A percentile compares a stretch with the other conserved stretches of the same genome.
Conservation (phyloP, 805 yeast genomes). For the Nakazawaea ishiwadae region DNA sequence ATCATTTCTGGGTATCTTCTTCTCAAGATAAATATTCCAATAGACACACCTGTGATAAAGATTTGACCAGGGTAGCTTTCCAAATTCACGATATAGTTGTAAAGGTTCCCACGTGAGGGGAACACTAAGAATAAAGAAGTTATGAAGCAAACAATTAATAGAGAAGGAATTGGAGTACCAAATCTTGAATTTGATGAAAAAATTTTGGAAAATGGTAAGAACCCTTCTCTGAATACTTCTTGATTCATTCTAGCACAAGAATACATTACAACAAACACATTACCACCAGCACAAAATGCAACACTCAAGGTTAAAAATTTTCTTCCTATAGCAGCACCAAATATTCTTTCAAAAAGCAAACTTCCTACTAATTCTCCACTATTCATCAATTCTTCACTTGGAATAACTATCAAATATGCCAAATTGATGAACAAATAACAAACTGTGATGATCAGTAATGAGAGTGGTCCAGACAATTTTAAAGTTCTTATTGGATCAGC, state of each 20-base stretch:
- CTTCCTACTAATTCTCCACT: constrained; percentile 51
- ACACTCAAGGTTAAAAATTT: constrained; percentile 42
- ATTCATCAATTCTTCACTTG: constrained; percentile 37
- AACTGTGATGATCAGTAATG: constrained; percentile 35
- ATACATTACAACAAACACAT: constrained; percentile 49
- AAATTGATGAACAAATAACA: constrained; percentile 45
- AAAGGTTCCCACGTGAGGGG: constrained; percentile 45
- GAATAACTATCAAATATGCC: constrained; percentile 47
- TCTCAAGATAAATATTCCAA: constrained; percentile 55
- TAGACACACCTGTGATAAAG: constrained; percentile 46
- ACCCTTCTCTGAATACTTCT: constrained; percentile 54
- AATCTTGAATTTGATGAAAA: constrained; percentile 53
- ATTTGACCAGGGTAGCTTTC: constrained; percentile 49
- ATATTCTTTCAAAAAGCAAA: constrained; percentile 43
- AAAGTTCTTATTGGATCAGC: constrained; percentile 47
- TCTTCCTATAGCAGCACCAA: constrained; percentile 44
- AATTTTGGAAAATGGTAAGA: constrained; percentile 42
- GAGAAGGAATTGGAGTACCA: constrained; percentile 46
- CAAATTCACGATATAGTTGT: constrained; percentile 44
- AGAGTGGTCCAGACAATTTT: constrained; percentile 48
- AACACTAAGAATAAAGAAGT: constrained; percentile 35
- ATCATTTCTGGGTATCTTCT: constrained; percentile 39
- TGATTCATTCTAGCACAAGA: constrained; percentile 50
- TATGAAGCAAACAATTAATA: constrained; percentile 36
- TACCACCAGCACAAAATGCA: constrained; percentile 53